phyloP scores from a whole-genome alignment of 495 filamentous ascomycete genomes.

The Paragyromitra xinjiangensis region DNA sequence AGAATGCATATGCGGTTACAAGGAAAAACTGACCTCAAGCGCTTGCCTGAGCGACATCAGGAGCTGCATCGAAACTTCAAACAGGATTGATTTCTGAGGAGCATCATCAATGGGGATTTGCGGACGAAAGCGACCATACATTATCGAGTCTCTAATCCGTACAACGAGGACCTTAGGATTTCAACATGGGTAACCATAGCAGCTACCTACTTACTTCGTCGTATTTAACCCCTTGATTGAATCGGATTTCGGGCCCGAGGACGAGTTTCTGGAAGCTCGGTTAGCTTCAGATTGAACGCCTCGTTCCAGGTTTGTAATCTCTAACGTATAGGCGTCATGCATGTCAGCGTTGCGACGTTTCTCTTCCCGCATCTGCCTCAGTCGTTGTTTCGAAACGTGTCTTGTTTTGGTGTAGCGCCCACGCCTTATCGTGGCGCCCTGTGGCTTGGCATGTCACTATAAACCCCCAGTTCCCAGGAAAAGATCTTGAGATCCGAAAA shows the following conservation, averaged over 20 bases:
- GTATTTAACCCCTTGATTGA: not conserved
- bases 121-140: not conserved
- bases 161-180: not conserved
- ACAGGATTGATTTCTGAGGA: not conserved
- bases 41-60: not conserved
- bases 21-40: not conserved
- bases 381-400: not conserved
- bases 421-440: not conserved
- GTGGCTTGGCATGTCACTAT: not conserved
- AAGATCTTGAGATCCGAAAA: not conserved
- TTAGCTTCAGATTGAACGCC: not conserved
- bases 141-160: not conserved
- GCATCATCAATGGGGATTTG: not conserved
- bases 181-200: not conserved
- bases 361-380: not conserved
- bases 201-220: not conserved
- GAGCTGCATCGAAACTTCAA: constrained; percentile 7
- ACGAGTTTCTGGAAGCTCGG: constrained; percentile 12
- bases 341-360: not conserved
- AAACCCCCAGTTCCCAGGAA: not conserved
- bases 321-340: not conserved
- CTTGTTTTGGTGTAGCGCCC: not conserved
- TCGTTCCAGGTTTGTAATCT: not conserved
- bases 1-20: constrained; percentile 3
- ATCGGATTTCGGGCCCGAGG: not conserved